Percentiles rank a stretch among this genome's conserved stretches.
Evolutionary conservation across 2,329 filamentous ascomycete genomes (phyloP).

Genomic region (Colletotrichum cordylinicola): DNA sequence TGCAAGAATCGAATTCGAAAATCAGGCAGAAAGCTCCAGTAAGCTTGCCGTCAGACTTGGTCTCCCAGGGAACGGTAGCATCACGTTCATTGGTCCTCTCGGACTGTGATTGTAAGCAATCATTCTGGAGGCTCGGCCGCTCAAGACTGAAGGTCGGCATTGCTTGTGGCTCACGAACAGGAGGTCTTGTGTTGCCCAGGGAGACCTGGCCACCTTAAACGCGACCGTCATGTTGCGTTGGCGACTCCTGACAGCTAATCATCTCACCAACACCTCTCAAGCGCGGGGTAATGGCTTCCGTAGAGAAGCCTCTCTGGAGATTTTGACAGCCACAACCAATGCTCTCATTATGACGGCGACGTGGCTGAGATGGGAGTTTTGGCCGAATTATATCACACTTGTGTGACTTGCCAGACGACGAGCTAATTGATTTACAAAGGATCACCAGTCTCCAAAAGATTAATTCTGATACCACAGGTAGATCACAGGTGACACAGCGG

Average conservation of each 20-base stretch:
- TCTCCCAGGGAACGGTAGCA: neutral
- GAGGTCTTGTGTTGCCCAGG: neutral
- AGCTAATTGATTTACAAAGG: rapidly evolving
- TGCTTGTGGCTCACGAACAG: neutral
- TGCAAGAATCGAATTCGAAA: too few species aligned
- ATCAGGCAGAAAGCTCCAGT: neutral
- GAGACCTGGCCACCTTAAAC: neutral
- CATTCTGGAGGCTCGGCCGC: neutral
- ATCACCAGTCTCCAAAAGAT: neutral
- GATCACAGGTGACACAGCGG: neutral
- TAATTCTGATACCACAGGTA: neutral
- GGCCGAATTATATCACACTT: neutral
- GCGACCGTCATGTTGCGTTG: neutral
- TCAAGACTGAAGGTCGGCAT: neutral
- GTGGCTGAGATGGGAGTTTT: neutral
- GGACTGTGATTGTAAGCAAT: neutral
- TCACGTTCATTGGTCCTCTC: neutral
- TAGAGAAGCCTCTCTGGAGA: neutral
- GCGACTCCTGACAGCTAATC: neutral
- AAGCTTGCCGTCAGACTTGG: neutral
- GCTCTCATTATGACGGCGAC: neutral
- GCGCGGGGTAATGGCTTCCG: neutral
- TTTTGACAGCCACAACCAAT: rapidly evolving
- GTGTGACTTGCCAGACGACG: neutral
- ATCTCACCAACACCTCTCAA: neutral